A percentile compares a stretch with the other conserved stretches of the same genome.
Conservation (phyloP, 305 asterid species). For the Plantago coronopus region DNA sequence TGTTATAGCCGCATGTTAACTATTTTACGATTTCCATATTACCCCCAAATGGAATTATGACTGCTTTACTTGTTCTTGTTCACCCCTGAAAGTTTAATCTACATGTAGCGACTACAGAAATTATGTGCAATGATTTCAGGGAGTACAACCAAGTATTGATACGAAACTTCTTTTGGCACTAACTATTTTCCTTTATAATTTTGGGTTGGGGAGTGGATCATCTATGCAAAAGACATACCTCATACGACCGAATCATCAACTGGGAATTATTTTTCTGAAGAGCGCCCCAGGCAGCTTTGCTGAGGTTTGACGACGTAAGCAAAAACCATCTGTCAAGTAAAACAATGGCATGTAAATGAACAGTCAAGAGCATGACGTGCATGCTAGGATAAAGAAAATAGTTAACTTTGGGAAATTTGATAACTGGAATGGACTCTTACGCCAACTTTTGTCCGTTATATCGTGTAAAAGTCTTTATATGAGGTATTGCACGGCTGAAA, state of each 20-base stretch:
- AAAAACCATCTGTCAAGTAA: slow-evolving; percentile 66
- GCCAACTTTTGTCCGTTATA: slow-evolving; percentile 89
- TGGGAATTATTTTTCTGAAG: slow-evolving; percentile 94
- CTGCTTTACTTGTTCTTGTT: too few relatives aligned
- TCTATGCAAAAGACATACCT: slow-evolving; percentile 42
- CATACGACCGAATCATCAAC: slow-evolving; percentile 97
- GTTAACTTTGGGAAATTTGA: slow-evolving; percentile 10
- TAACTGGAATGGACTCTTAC: slow-evolving; percentile 43
- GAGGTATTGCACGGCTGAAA: slow-evolving; percentile 84
- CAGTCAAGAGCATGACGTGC: slow-evolving; percentile 21
- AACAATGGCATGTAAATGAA: slow-evolving; percentile 13
- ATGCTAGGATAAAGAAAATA: slow-evolving; percentile 16
- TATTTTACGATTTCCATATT: not conserved
- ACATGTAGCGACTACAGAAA: too few relatives aligned
- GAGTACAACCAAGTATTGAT: too few relatives aligned
- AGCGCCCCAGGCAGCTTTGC: slow-evolving; percentile 99
- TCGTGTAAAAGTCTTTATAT: slow-evolving; percentile 80
- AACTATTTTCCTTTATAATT: too few relatives aligned
- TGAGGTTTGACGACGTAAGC: slow-evolving; percentile 92
- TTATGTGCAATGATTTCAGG: too few relatives aligned
- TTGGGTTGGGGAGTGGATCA: too few relatives aligned
- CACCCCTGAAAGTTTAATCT: too few relatives aligned
- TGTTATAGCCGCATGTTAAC: not conserved
- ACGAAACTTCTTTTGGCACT: not conserved
- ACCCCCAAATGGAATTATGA: too few relatives aligned